Percentiles rank a stretch among this genome's conserved stretches.
Conservation (phyloP, 2,329 filamentous ascomycete species). For the Myriosclerotinia curreyana region DNA sequence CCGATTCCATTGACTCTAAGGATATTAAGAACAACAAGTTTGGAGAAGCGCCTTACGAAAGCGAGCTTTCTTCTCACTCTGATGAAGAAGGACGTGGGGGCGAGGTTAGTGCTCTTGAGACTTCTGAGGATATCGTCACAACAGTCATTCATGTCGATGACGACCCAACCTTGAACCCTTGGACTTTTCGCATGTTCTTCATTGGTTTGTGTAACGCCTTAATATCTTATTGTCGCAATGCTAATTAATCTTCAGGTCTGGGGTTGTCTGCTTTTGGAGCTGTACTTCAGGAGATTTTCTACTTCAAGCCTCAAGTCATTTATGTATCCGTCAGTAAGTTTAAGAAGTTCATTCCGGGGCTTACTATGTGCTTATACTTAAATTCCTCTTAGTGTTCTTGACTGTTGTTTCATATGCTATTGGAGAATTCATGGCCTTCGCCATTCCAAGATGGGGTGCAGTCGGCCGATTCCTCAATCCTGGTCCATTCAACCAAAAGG, state of each 20-base stretch:
- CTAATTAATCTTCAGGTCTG: constrained; percentile 31
- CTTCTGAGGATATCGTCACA: constrained; percentile 24
- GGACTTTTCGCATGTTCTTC: constrained; percentile 43
- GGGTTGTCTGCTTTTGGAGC: constrained; percentile 42
- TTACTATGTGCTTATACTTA: neutral
- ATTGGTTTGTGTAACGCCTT: constrained; percentile 35
- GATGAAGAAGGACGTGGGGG: constrained; percentile 21
- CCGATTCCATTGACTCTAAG: constrained; percentile 9
- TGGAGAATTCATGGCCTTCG: constrained; percentile 40
- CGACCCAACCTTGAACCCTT: constrained; percentile 32
- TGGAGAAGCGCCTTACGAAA: neutral
- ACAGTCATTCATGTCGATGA: constrained; percentile 26
- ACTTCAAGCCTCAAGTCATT: constrained; percentile 49
- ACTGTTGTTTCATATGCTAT: constrained; percentile 45
- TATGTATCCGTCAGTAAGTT: constrained; percentile 41
- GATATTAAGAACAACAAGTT: neutral
- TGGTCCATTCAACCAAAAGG: constrained; percentile 66
- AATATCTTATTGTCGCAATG: neutral
- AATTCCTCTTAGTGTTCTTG: constrained; percentile 40
- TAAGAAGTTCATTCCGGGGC: neutral
- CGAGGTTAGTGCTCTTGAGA: constrained; percentile 17
- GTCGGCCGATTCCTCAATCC: constrained; percentile 57
- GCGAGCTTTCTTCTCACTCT: neutral
- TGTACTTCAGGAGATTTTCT: constrained; percentile 46
- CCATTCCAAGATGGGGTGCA: constrained; percentile 39